These are phyloP conservation scores for Andalucia godoyi DNA, from an alignment of 78 protist species.

Conservation along the genomic window DNA sequence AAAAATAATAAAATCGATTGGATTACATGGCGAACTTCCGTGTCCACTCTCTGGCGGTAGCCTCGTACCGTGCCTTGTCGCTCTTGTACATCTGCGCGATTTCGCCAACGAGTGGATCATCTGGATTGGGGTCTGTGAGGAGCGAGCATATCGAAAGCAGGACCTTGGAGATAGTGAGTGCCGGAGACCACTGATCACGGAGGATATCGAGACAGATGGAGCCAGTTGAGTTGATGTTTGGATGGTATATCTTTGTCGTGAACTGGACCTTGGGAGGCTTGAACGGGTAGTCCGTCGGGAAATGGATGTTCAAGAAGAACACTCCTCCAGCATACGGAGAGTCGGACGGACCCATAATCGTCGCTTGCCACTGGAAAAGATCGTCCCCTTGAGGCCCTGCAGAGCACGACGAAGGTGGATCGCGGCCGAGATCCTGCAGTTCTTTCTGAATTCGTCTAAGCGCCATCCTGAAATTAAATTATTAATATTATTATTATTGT, in stretches of 20 bases:
- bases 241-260: slow-evolving; percentile 77
- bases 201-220: slow-evolving; percentile 86
- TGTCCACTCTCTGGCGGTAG: slow-evolving; percentile 52
- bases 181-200: slow-evolving; percentile 72
- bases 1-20: neutral
- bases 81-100: slow-evolving; percentile 26
- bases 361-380: slow-evolving; percentile 48
- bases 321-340: slow-evolving; percentile 48
- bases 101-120: slow-evolving; percentile 35
- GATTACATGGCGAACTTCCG: slow-evolving; percentile 10
- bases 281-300: slow-evolving; percentile 72
- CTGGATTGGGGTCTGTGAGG: slow-evolving; percentile 71
- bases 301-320: slow-evolving; percentile 50
- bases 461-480: slow-evolving; percentile 27
- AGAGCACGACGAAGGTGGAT: slow-evolving; percentile 87
- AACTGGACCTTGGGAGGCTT: slow-evolving; percentile 75
- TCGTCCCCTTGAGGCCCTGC: slow-evolving; percentile 64
- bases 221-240: slow-evolving; percentile 77
- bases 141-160: slow-evolving; percentile 46
- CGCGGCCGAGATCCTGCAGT: slow-evolving; percentile 68
- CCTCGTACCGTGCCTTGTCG: slow-evolving; percentile 25
- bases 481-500: too few relatives aligned
- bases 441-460: slow-evolving; percentile 47
- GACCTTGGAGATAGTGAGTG: slow-evolving; percentile 53
- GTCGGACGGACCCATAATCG: slow-evolving; percentile 35